These are phyloP conservation scores for Monosporascus sp. DNA, from an alignment of 2,329 filamentous ascomycete genomes.

Conservation along the genomic window DNA sequence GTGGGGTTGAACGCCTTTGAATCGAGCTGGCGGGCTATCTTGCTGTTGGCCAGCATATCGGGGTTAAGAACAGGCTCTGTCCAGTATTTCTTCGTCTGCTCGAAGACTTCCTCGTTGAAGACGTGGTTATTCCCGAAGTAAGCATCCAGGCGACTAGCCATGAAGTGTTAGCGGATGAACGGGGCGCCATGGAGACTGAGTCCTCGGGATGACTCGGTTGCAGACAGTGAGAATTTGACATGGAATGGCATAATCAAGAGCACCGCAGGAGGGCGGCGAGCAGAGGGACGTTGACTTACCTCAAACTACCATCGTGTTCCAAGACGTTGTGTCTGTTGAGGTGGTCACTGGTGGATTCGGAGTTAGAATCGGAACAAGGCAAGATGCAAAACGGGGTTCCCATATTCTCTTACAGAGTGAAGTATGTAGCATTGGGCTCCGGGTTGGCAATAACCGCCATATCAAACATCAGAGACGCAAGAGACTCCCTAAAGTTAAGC, in stretches of 20 bases:
- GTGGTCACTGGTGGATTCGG: constrained; percentile 23
- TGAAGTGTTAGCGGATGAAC: too few species aligned
- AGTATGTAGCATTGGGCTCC: constrained; percentile 37
- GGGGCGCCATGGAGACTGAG: too few species aligned
- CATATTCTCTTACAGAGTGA: constrained; percentile 22
- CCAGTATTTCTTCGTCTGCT: constrained; percentile 41
- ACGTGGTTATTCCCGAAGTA: constrained; percentile 45
- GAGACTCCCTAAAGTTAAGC: constrained; percentile 37
- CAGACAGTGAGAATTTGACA: too few species aligned
- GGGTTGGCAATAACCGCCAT: constrained; percentile 38
- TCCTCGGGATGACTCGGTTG: too few species aligned
- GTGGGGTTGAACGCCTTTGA: constrained; percentile 42
- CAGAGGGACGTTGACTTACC: constrained; percentile 5
- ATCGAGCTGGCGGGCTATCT: constrained; percentile 37
- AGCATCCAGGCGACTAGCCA: constrained; percentile 35
- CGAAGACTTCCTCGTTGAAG: constrained; percentile 49
- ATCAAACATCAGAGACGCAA: constrained; percentile 36
- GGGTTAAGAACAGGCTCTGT: constrained; percentile 33
- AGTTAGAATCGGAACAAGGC: too few species aligned
- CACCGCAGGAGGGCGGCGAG: too few species aligned
- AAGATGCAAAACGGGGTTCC: too few species aligned
- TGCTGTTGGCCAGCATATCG: constrained; percentile 39
- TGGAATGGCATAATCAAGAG: too few species aligned
- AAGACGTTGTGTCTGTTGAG: constrained; percentile 42
- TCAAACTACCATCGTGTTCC: constrained; percentile 44